Evolutionary conservation across 345 rosid species (phyloP), one percentile per base, ranked within the genome.

Genomic region (Gossypium thurberi): DNA sequence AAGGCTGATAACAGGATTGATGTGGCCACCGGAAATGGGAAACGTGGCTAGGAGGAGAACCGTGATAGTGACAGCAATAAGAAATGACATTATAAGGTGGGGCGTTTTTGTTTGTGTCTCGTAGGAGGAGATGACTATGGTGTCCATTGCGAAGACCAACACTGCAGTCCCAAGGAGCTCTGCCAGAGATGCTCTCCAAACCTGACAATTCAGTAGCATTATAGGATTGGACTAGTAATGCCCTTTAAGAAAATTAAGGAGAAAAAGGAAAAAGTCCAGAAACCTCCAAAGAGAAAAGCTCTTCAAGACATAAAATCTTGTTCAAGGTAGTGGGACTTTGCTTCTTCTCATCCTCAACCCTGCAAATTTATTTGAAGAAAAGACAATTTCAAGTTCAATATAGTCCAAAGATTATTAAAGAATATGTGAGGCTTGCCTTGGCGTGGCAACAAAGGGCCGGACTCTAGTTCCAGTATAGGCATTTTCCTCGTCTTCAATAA

Each of bases 11-110:
- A 84, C 72, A 0, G 89, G 88, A 76, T 78, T 86, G 78, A 85
- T 75, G 44, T 83, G 87, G 70, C 86, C 86, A 0, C 89, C 89
- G 9, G 88, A 82, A 63, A 82, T 50, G 10, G 89, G 93, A 42
- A 76, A 51, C 2, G 89, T 84, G 8, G 81, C 80, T 15, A 84
- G 69, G 47, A 84, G 82, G 75, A 85, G 70, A 68, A 80, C 71
- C 58, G 83, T 52, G 62, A 82, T 51, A n/a, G 78, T 56, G 11
- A 76, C 43, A 73, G 82, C 81, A 15, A 81, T 80, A 1, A 75
- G 78, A 10, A 82, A 20, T 18, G 87, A 82, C 18, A 85, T 65
- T 10, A 85, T 73, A 20, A 87, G 77, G 70, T 84, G 81, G 2
- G 78, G 80, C 33, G 73, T 74, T 21, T 78, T 10, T 6, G 73